Percentiles rank a stretch among this genome's conserved stretches.
phyloP scores from a whole-genome alignment of 352 stramenopile genomes.

The Phytophthora lateralis region DNA sequence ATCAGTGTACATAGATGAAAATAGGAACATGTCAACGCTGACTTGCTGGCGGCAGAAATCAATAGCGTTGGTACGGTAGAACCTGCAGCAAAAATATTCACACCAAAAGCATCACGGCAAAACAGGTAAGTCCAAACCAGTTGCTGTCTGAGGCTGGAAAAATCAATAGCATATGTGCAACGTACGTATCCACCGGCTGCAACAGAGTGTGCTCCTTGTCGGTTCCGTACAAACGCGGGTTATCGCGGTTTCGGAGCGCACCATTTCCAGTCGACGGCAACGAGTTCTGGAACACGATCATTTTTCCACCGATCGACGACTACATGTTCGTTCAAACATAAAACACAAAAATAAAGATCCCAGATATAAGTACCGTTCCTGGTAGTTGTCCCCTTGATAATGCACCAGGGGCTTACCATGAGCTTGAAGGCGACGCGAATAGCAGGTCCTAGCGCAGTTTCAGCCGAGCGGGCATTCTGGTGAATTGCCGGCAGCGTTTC shows the following conservation, averaged over 20 bases:
- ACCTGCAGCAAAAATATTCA: conserved; percentile 42
- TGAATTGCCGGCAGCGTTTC: conserved; percentile 94
- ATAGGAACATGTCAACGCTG: conserved; percentile 99
- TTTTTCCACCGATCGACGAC: conserved; percentile 87
- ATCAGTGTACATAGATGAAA: conserved; percentile 96
- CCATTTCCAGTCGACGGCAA: conserved; percentile 80
- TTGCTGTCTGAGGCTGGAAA: background rate
- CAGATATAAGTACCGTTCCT: conserved; percentile 5
- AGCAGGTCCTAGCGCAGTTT: conserved; percentile 81
- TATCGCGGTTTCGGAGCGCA: conserved; percentile 84
- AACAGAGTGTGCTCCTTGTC: conserved; percentile 93
- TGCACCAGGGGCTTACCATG: conserved; percentile 92
- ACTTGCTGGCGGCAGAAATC: conserved; percentile 99
- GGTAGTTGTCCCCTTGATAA: conserved; percentile 53
- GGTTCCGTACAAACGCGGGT: conserved; percentile 78
- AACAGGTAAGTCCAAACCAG: too few species aligned
- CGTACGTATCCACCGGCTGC: conserved; percentile 83
- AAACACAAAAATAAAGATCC: conserved; percentile 2
- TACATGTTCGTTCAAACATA: conserved; percentile 27
- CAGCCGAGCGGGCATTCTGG: conserved; percentile 75
- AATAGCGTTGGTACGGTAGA: conserved; percentile 92
- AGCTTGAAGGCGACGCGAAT: conserved; percentile 98
- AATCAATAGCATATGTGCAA: conserved; percentile 1
- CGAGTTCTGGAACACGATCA: conserved; percentile 90
- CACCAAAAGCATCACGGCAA: background rate